These are phyloP conservation scores for sunflower (Helianthus annuus) DNA, from an alignment of 129 eudicot species.

Conservation along the genomic window HanXRQr2.0-SUNRISE NC_035441.2:182168127-182168626, in stretches of 20 bases:
- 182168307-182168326: constrained; percentile 29
- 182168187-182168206: constrained; percentile 23
- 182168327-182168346: constrained; percentile 24
- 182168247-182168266: constrained; percentile 57
- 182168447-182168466: constrained; percentile 11
- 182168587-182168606: constrained; percentile 59
- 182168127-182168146: not conserved
- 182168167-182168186: constrained; percentile 24
- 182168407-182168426: constrained; percentile 20
- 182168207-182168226: constrained; percentile 41
- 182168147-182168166: not conserved
- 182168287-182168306: constrained; percentile 1
- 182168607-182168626: not conserved
- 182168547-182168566: constrained; percentile 57
- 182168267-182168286: constrained; percentile 47
- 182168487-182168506: constrained; percentile 56
- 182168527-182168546: constrained; percentile 37
- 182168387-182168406: constrained; percentile 33
- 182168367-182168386: constrained; percentile 51
- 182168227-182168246: constrained; percentile 29
- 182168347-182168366: constrained; percentile 39
- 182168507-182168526: constrained; percentile 41
- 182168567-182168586: constrained; percentile 73
- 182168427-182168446: constrained; percentile 4
- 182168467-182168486: not conserved